Evolutionary conservation across 805 yeast species (phyloP), one percentile per base, ranked within the genome.

Genomic region (Barnettozyma sucrosica): DNA sequence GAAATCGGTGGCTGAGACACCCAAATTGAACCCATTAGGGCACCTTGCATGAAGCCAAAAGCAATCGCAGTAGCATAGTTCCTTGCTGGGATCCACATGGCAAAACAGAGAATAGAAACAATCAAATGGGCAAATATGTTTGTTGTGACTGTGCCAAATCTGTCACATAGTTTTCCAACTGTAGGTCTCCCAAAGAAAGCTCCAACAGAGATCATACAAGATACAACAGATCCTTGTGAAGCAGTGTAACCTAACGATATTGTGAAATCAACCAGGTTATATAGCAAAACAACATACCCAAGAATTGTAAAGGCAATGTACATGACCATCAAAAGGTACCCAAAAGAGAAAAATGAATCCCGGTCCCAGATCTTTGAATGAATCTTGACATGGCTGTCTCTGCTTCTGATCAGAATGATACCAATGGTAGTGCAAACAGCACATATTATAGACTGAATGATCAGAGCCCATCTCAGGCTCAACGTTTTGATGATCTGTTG

Each of bases 141-240:
- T n/a, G 75, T 66, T 8, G 80, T 74, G 11, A 76, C 63, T 0
- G 81, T 67, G 0, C 86, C 87, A 49, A 63, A 66, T 20, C 38
- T 56, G 55, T 81, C 86, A 6, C 78, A 66, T 3, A 76, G 16
- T 19, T 60, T 54, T 1, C 87, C 86, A 20, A 74, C 68, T 0
- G 63, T 7, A 2, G 87, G 86, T 52, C 86, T 65, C 4, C 82
- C 82, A 38, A 71, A 51, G n/a, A 74, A 64, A 2, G 74, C 72
- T 3, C 85, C 85, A 10, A 76, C 72, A 41, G 79, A 75, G 10
- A 76, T 68, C 80, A 79, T 74, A 10, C 84, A 81, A 3, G 81
- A 65, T 3, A 77, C 81, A 19, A 74, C 64, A 1, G 84, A 74
- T 3, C 84, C 83, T 51, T 80, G 77, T 18, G 66, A 55, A 1